phyloP scores from a whole-genome alignment of 257 asterid species.

The Solanum lycopersicoides region DNA sequence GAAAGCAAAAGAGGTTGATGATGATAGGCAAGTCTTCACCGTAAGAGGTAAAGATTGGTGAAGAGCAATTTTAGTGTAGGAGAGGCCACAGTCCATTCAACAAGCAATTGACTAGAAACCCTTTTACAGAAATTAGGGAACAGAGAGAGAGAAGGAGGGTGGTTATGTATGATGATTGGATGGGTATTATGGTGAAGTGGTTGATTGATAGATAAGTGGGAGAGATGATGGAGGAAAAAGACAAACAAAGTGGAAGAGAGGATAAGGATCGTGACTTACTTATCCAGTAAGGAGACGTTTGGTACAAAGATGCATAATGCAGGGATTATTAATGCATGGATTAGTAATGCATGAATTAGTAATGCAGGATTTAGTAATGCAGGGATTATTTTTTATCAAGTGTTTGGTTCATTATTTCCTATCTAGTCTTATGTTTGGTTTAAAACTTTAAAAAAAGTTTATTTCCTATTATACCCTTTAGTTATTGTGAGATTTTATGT shows the following conservation, averaged over 20 bases:
- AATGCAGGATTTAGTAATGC: too few species aligned
- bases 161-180: neutral
- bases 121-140: neutral
- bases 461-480: too few species aligned
- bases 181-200: neutral
- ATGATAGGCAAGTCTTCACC: neutral
- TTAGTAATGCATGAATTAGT: too few species aligned
- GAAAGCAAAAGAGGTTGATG: constrained; percentile 3
- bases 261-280: neutral
- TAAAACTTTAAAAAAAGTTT: too few species aligned
- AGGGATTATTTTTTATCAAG: too few species aligned
- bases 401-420: too few species aligned
- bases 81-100: constrained; percentile 68
- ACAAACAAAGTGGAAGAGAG: neutral
- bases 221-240: neutral
- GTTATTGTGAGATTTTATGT: too few species aligned
- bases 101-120: neutral
- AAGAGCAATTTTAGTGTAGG: neutral
- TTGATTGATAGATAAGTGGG: neutral
- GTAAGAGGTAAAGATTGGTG: constrained; percentile 8
- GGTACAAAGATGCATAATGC: too few species aligned
- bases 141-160: neutral
- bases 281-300: too few species aligned
- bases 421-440: too few species aligned
- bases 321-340: too few species aligned